Conservation (phyloP, 208 protist species). For the Lotmaria passim region DNA sequence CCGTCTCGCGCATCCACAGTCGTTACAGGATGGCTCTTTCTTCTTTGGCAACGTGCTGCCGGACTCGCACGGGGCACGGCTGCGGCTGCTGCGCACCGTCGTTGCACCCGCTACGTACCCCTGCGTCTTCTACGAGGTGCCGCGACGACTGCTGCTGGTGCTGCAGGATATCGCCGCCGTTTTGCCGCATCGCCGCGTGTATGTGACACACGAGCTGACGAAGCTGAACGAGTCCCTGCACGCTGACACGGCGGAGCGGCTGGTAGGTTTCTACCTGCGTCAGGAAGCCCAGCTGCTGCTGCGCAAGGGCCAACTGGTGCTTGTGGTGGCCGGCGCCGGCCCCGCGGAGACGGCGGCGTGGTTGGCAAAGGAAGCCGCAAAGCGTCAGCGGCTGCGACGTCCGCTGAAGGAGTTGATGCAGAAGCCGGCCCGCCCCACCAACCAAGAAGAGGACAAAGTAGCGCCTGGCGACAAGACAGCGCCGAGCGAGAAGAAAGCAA, state of each 20-base stretch:
- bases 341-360: slow-evolving; percentile 67
- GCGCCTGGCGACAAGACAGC: background rate
- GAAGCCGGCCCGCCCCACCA: background rate
- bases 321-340: slow-evolving; percentile 79
- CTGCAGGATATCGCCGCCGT: slow-evolving; percentile 85
- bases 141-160: slow-evolving; percentile 76
- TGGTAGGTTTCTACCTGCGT: slow-evolving; percentile 77
- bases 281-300: slow-evolving; percentile 74
- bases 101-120: slow-evolving; percentile 68
- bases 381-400: slow-evolving; percentile 61
- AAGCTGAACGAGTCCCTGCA: slow-evolving; percentile 92
- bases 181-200: slow-evolving; percentile 72
- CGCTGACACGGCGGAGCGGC: slow-evolving; percentile 73
- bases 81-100: slow-evolving; percentile 66
- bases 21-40: slow-evolving; percentile 77
- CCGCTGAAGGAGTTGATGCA: slow-evolving; percentile 46
- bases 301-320: slow-evolving; percentile 80
- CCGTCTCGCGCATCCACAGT: slow-evolving; percentile 18
- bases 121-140: slow-evolving; percentile 90
- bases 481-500: background rate
- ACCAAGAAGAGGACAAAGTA: background rate
- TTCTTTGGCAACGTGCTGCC: slow-evolving; percentile 89
- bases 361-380: slow-evolving; percentile 55
- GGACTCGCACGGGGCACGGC: slow-evolving; percentile 60
- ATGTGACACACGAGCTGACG: slow-evolving; percentile 88